Evolutionary conservation across 2,329 filamentous ascomycete species (phyloP).

Genomic region (Nemania abortiva): DNA sequence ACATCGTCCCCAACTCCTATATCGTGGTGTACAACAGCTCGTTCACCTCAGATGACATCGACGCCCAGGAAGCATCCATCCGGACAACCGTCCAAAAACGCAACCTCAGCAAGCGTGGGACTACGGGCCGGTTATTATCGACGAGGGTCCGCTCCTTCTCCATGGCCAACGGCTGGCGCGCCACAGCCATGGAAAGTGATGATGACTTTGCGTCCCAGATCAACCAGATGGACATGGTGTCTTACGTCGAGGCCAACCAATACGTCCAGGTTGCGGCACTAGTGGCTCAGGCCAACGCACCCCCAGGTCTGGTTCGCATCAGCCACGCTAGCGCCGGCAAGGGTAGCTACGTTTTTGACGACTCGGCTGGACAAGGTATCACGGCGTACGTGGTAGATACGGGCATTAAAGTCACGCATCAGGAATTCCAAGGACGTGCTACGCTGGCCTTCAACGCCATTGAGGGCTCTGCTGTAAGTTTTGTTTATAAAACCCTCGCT

Average conservation of each 20-base stretch:
- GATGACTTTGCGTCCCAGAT: constrained; percentile 64
- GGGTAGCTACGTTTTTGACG: constrained; percentile 64
- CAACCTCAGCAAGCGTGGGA: constrained; percentile 65
- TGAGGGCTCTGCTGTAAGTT: constrained; percentile 57
- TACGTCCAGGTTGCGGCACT: constrained; percentile 59
- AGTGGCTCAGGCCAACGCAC: constrained; percentile 65
- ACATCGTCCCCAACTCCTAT: constrained; percentile 68
- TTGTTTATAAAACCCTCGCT: background rate
- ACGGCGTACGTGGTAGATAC: constrained; percentile 75
- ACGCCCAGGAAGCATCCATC: constrained; percentile 63
- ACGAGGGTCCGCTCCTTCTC: constrained; percentile 60
- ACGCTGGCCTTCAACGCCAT: constrained; percentile 66
- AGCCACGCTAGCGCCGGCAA: constrained; percentile 57
- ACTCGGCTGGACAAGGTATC: constrained; percentile 65
- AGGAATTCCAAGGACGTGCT: constrained; percentile 68
- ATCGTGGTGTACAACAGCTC: constrained; percentile 74
- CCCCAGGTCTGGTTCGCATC: constrained; percentile 65
- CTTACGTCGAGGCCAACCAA: constrained; percentile 67
- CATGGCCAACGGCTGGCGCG: constrained; percentile 63
- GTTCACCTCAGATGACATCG: constrained; percentile 61
- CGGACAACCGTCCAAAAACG: constrained; percentile 65
- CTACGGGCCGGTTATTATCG: constrained; percentile 62
- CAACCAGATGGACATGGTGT: constrained; percentile 61
- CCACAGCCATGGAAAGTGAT: constrained; percentile 65
- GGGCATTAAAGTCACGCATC: constrained; percentile 68